phyloP scores from a whole-genome alignment of 139 green algal genomes.

The Coccomyxa sp. region DNA sequence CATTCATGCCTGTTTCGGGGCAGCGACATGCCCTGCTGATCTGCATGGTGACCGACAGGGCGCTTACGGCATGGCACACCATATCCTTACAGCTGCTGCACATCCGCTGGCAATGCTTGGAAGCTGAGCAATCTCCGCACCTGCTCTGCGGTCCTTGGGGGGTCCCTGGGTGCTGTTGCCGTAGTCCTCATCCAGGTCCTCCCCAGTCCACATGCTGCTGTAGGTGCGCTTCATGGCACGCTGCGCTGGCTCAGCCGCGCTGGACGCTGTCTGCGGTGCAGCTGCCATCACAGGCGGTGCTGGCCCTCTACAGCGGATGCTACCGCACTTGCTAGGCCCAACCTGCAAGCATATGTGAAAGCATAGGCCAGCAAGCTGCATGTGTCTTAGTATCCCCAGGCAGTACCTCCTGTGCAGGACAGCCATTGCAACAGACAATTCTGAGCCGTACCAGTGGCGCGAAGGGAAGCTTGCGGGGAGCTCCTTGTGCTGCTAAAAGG shows the following conservation, averaged over 20 bases:
- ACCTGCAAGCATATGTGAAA: too few relatives aligned
- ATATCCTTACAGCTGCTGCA: neutral
- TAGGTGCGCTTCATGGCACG: slow-evolving; percentile 8
- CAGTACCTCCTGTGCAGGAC: too few relatives aligned
- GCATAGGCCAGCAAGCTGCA: too few relatives aligned
- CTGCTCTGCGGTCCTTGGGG: slow-evolving; percentile 19
- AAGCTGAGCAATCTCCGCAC: neutral
- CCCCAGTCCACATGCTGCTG: neutral
- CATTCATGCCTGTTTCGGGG: too few relatives aligned
- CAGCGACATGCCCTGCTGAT: neutral
- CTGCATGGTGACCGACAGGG: neutral
- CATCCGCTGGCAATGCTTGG: neutral
- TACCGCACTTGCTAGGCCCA: too few relatives aligned
- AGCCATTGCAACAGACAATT: too few relatives aligned
- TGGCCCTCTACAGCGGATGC: too few relatives aligned
- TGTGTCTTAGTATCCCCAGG: too few relatives aligned
- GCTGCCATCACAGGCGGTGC: neutral
- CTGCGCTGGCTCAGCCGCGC: neutral
- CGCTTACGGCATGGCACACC: neutral
- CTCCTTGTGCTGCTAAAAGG: too few relatives aligned
- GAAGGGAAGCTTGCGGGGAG: too few relatives aligned
- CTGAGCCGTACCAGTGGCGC: too few relatives aligned
- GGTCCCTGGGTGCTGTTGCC: slow-evolving; percentile 6
- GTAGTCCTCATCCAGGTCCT: slow-evolving; percentile 17
- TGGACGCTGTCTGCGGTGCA: neutral